These are phyloP conservation scores for Coccomyxa sp. DNA, from an alignment of 139 green algal species.

Conservation along the genomic window DNA sequence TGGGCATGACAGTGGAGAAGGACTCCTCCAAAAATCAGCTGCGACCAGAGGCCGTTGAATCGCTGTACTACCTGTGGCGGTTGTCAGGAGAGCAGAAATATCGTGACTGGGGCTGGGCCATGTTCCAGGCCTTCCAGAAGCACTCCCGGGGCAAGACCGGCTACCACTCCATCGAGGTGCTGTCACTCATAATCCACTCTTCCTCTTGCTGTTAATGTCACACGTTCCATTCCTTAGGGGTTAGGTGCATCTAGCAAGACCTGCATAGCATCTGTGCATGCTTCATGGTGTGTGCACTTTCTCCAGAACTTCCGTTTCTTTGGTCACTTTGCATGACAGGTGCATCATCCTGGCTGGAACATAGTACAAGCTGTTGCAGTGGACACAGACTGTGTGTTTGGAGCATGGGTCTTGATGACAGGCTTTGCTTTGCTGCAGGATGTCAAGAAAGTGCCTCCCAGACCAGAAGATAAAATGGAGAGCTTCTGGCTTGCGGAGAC, in stretches of 20 bases:
- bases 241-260: no score
- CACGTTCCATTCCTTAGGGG: neutral
- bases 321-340: no score
- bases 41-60: constrained; percentile 64
- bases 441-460: constrained; percentile 12
- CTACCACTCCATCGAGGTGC: constrained; percentile 4
- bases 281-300: neutral
- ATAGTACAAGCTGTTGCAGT: neutral
- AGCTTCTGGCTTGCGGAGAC: constrained; percentile 35
- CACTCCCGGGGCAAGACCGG: neutral
- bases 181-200: no score
- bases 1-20: neutral
- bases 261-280: neutral
- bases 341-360: neutral
- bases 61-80: constrained; percentile 63
- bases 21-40: neutral
- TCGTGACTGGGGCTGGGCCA: constrained; percentile 64
- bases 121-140: constrained; percentile 17
- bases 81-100: constrained; percentile 61
- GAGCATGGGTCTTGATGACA: neutral
- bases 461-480: constrained; percentile 23
- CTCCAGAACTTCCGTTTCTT: neutral
- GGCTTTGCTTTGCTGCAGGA: constrained; percentile 4
- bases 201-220: neutral
- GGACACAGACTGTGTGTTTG: no score